Conservation (phyloP, 2,329 filamentous ascomycete genomes). For the Epichloe gansuensis region DNA sequence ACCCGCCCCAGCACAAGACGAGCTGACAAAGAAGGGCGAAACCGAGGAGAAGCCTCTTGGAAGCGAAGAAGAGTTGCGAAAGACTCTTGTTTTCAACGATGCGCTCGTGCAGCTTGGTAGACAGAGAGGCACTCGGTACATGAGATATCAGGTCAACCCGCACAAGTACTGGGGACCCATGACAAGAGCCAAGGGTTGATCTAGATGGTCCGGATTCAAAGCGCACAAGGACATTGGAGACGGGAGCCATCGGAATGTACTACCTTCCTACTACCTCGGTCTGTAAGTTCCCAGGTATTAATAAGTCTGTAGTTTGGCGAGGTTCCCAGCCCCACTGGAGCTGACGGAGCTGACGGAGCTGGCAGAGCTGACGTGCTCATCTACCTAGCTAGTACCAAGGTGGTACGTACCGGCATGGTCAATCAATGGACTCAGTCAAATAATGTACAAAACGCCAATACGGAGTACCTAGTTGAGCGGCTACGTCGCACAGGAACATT, state of each 20-base stretch:
- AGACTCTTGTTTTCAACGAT: constrained; percentile 64
- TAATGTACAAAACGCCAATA: no score
- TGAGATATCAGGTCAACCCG: constrained; percentile 84
- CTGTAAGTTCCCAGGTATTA: no score
- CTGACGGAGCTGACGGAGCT: not conserved
- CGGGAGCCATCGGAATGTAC: no score
- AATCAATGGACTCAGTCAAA: no score
- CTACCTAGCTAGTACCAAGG: no score
- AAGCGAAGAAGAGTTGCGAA: constrained; percentile 31
- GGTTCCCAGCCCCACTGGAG: not conserved
- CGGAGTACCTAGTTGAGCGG: no score
- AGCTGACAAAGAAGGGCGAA: constrained; percentile 12
- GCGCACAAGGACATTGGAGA: no score
- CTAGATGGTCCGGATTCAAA: not conserved
- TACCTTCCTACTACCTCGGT: no score
- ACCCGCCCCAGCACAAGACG: constrained; percentile 4
- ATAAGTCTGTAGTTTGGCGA: not conserved
- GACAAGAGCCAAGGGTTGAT: constrained; percentile 34
- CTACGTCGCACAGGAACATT: no score
- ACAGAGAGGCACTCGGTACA: constrained; percentile 53
- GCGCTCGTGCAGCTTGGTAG: constrained; percentile 60
- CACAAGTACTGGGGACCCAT: constrained; percentile 89
- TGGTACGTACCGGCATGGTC: no score
- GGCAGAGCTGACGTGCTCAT: no score
- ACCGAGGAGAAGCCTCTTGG: constrained; percentile 9